Conservation (phyloP, 257 asterid genomes). For the Nyctanthes arbortristis region DNA sequence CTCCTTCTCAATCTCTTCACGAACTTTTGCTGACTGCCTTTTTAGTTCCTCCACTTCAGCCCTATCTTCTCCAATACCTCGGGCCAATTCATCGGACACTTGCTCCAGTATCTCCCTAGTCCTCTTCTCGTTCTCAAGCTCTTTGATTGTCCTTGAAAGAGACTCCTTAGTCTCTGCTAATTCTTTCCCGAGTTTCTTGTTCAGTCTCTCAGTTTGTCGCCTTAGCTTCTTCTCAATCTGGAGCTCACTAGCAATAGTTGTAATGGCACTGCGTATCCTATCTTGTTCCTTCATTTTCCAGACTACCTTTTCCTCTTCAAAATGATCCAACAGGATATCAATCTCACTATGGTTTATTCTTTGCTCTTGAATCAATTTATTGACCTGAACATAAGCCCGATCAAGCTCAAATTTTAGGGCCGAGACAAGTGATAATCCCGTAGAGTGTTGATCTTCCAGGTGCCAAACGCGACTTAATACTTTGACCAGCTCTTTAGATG, state of each 20-base stretch:
- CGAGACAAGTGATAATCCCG: constrained; percentile 61
- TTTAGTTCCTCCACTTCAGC: constrained; percentile 83
- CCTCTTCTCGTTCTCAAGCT: constrained; percentile 77
- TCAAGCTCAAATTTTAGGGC: constrained; percentile 80
- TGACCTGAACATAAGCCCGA: constrained; percentile 48
- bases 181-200: constrained; percentile 86
- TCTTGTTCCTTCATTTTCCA: constrained; percentile 83
- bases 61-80: constrained; percentile 82
- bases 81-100: constrained; percentile 83
- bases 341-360: constrained; percentile 43
- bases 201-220: constrained; percentile 83
- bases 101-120: constrained; percentile 79
- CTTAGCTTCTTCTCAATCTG: constrained; percentile 79
- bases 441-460: constrained; percentile 55
- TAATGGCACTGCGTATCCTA: constrained; percentile 53
- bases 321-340: constrained; percentile 49
- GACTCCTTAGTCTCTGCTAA: constrained; percentile 64
- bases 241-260: constrained; percentile 62
- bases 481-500: constrained; percentile 78
- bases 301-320: constrained; percentile 61
- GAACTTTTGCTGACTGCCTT: constrained; percentile 62
- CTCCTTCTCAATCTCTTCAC: constrained; percentile 84
- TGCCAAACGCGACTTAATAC: constrained; percentile 54
- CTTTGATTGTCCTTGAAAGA: constrained; percentile 45
- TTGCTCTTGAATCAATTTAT: constrained; percentile 62